Percentiles rank a stretch among this genome's conserved stretches.
phyloP scores from a whole-genome alignment of 495 filamentous ascomycete genomes.

The Neurospora discreta region DNA sequence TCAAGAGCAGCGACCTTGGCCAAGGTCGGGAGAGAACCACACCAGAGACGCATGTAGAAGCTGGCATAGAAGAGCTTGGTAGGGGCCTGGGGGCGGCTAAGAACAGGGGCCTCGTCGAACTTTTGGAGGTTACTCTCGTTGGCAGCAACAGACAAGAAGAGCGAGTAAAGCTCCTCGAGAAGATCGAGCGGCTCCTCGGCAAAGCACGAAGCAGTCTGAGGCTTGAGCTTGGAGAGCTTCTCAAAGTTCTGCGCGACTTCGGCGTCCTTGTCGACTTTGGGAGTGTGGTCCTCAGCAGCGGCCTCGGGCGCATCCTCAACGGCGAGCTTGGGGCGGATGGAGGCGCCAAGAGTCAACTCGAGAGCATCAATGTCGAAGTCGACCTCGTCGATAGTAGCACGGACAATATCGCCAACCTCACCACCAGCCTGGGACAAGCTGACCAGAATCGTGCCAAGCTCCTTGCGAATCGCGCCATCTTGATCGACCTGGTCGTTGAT shows the following conservation, averaged over 20 bases:
- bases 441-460: slow-evolving; percentile 53
- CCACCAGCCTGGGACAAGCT: slow-evolving; percentile 43
- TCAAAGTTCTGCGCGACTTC: slow-evolving; percentile 14
- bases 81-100: slow-evolving; percentile 43
- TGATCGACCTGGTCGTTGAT: slow-evolving; percentile 34
- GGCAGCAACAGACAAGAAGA: slow-evolving; percentile 49
- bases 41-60: slow-evolving; percentile 68
- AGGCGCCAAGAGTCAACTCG: slow-evolving; percentile 57
- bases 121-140: slow-evolving; percentile 38
- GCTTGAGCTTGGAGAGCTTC: slow-evolving; percentile 28
- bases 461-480: slow-evolving; percentile 44
- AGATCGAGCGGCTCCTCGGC: slow-evolving; percentile 26
- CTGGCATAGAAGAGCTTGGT: slow-evolving; percentile 58
- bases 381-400: slow-evolving; percentile 46
- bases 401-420: slow-evolving; percentile 46
- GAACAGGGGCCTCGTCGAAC: slow-evolving; percentile 48
- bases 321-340: slow-evolving; percentile 39
- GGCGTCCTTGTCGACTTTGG: slow-evolving; percentile 11
- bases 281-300: slow-evolving; percentile 38
- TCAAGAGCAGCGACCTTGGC: slow-evolving; percentile 58
- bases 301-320: slow-evolving; percentile 33
- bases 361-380: slow-evolving; percentile 56
- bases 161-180: slow-evolving; percentile 47
- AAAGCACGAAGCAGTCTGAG: slow-evolving; percentile 35
- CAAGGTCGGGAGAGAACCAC: slow-evolving; percentile 53